Evolutionary conservation across 192 early-diverging fungal genomes (phyloP).

Genomic region (Phlyctochytrium bullatum): DNA sequence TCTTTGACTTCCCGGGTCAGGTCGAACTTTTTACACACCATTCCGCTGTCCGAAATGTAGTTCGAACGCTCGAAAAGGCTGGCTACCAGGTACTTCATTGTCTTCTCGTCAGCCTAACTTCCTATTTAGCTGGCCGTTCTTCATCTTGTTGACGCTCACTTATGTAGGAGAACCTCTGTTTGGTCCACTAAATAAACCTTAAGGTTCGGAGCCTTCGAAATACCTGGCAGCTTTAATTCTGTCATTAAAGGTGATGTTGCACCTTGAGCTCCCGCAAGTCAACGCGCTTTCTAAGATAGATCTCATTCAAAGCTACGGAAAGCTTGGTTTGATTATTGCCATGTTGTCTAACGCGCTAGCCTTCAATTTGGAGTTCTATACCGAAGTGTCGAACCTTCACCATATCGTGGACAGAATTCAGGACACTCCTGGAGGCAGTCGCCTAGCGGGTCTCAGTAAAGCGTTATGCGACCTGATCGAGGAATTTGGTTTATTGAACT

Average conservation of each 20-base stretch:
- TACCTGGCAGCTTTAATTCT: constrained; percentile 90
- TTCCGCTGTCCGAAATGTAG: constrained; percentile 71
- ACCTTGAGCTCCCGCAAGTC: constrained; percentile 54
- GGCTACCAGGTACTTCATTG: constrained; percentile 63
- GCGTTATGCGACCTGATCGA: constrained; percentile 89
- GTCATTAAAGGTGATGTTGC: constrained; percentile 73
- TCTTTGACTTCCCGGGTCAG: constrained; percentile 63
- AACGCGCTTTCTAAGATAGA: constrained; percentile 59
- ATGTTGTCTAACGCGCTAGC: constrained; percentile 36
- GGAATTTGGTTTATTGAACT: constrained; percentile 89
- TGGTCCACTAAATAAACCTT: constrained; percentile 22
- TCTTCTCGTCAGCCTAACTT: too few relatives aligned
- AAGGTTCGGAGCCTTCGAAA: constrained; percentile 87
- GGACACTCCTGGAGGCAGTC: constrained; percentile 39
- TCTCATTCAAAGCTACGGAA: constrained; percentile 62
- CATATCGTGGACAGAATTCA: constrained; percentile 76
- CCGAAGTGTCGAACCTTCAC: constrained; percentile 85
- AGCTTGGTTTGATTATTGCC: constrained; percentile 40
- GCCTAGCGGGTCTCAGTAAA: constrained; percentile 62
- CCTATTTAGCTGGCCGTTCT: constrained; percentile 66
- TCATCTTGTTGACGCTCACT: constrained; percentile 85
- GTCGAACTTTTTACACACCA: constrained; percentile 67
- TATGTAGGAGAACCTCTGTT: constrained; percentile 8
- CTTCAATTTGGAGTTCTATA: constrained; percentile 94
- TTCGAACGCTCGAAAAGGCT: constrained; percentile 60